These are phyloP conservation scores for Salix udensis DNA, from an alignment of 345 rosid species.

Conservation along the genomic window DNA sequence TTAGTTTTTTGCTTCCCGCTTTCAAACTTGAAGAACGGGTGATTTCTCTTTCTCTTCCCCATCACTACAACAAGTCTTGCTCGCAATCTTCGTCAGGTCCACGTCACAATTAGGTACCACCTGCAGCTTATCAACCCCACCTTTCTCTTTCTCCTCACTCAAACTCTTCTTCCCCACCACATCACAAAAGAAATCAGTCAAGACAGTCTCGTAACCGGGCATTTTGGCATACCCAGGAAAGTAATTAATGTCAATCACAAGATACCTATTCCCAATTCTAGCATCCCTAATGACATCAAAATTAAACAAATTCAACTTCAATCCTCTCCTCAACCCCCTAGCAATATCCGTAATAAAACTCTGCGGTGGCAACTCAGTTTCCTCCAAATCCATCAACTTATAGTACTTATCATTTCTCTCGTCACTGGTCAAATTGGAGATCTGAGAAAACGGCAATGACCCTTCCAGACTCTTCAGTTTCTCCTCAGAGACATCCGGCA, in stretches of 20 bases:
- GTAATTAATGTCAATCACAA: slow-evolving; percentile 61
- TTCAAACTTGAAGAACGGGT: slow-evolving; percentile 21
- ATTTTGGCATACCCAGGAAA: slow-evolving; percentile 65
- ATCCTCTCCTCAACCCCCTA: slow-evolving; percentile 43
- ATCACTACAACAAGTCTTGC: slow-evolving; percentile 17
- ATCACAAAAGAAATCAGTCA: slow-evolving; percentile 51
- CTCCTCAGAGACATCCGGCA: slow-evolving; percentile 55
- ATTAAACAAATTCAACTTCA: slow-evolving; percentile 54
- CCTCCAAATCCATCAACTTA: slow-evolving; percentile 36
- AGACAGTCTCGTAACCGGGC: slow-evolving; percentile 48
- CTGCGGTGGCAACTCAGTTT: slow-evolving; percentile 46
- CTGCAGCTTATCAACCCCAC: not conserved
- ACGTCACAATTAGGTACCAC: slow-evolving; percentile 16
- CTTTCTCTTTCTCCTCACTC: not conserved
- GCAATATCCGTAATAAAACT: slow-evolving; percentile 41
- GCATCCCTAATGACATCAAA: slow-evolving; percentile 62
- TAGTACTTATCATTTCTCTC: slow-evolving; percentile 33
- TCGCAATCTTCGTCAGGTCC: slow-evolving; percentile 18
- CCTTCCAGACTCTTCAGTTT: slow-evolving; percentile 38
- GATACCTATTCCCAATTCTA: slow-evolving; percentile 41
- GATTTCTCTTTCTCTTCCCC: slow-evolving; percentile 27
- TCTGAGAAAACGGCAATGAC: slow-evolving; percentile 48
- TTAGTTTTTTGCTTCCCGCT: not conserved
- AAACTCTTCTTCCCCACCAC: slow-evolving; percentile 19
- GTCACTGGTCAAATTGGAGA: slow-evolving; percentile 42